These are phyloP conservation scores for Achaetomiella virescens DNA, from an alignment of 495 filamentous ascomycete genomes.

Conservation along the genomic window DNA sequence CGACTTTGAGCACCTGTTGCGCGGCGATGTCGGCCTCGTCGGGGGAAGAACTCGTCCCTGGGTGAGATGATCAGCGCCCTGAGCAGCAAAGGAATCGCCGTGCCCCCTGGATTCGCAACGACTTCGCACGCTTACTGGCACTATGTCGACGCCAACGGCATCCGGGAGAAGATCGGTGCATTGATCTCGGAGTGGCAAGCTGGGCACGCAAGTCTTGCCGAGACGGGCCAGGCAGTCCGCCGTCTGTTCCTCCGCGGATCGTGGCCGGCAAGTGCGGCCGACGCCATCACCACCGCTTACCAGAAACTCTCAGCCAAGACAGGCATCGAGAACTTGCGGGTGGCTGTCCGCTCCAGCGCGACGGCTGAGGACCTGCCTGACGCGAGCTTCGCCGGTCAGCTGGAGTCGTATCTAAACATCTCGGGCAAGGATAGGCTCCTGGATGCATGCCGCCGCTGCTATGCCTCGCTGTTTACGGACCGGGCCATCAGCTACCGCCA, in stretches of 20 bases:
- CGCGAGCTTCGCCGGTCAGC: constrained; percentile 36
- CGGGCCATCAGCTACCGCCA: constrained; percentile 34
- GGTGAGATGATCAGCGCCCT: constrained; percentile 33
- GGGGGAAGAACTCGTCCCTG: constrained; percentile 36
- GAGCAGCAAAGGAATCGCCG: constrained; percentile 21
- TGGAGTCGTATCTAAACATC: constrained; percentile 32
- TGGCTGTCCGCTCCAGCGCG: constrained; percentile 35
- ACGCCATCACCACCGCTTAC: constrained; percentile 15
- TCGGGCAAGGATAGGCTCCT: constrained; percentile 17
- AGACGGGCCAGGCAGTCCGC: constrained; percentile 15
- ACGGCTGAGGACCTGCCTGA: constrained; percentile 36
- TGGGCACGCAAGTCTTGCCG: constrained; percentile 12
- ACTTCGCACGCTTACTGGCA: constrained; percentile 32
- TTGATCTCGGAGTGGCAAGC: constrained; percentile 21
- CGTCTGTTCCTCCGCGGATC: constrained; percentile 18
- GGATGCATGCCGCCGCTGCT: constrained; percentile 29
- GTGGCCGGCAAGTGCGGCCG: constrained; percentile 18
- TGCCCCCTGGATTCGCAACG: constrained; percentile 31
- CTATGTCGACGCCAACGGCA: constrained; percentile 26
- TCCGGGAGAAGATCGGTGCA: constrained; percentile 22
- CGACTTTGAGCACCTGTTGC: constrained; percentile 15
- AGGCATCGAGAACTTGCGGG: constrained; percentile 18
- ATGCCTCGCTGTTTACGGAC: constrained; percentile 35
- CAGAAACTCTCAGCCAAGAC: constrained; percentile 9
- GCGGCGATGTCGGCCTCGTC: constrained; percentile 24